Evolutionary conservation across 1,139 yeast species (phyloP), one percentile per base, ranked within the genome.

Genomic region (Suhomyces wounanorum): DNA sequence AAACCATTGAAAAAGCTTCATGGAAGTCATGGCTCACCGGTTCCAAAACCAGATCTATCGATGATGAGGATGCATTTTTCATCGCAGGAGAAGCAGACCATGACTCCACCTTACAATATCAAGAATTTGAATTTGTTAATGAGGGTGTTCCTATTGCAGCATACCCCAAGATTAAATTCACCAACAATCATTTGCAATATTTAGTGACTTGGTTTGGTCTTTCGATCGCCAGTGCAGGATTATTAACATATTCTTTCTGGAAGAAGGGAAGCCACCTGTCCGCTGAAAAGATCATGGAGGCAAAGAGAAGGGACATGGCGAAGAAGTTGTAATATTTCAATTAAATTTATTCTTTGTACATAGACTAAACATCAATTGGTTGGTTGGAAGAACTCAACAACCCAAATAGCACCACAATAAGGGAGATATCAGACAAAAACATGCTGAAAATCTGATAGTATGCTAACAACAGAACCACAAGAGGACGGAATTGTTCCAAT

Each of bases 161-260:
- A 49, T 72, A 78, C 6, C 95, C 97, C 13, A 83, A 83, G 61
- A 83, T 94, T 30, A 91, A 85, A 55, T 79, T 90, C 63, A 82
- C 87, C 57, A 95, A 94, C 67, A 91, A 92, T 63, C 99, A 94
- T 66, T 73, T 92, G 68, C 97, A 94, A 68, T 94, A 94, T 66
- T 73, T 94, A 61, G 82, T 90, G 21, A 94, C 99, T 0, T 94
- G 99, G 99, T 94, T 89, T 66, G 96, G 96, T 0, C 79, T 91
- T 40, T 84, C 91, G 0, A 61, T 87, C 39, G 80, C 88, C 37
- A 87, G 96, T 44, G 63, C 91, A 0, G 82, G 85, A 33, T 78
- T 89, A 65, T 75, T 92, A 52, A 43, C 63, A 11, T 77, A 72
- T 57, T 61, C 65, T 35, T 60, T 73, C 52, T 60, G 63, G 59